Conservation (phyloP, 2,329 filamentous ascomycete genomes). For the Pseudogymnoascus destructans region DNA sequence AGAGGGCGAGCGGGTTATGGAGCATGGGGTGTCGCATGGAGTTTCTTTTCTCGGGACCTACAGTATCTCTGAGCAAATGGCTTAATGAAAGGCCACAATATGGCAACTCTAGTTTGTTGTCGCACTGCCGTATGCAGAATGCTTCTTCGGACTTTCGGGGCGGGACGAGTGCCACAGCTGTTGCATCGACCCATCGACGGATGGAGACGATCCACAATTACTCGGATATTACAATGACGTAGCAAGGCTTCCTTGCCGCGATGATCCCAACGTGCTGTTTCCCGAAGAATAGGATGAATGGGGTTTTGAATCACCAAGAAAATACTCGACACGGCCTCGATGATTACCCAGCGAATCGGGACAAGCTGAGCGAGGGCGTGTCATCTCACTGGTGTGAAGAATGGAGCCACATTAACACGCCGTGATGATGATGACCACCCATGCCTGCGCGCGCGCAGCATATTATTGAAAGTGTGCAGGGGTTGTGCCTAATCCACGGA, state of each 20-base stretch:
- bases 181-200: neutral
- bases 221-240: conserved; percentile 6
- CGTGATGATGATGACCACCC: neutral
- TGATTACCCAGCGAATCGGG: conserved; percentile 2
- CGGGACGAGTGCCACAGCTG: neutral
- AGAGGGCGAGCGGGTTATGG: neutral
- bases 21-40: no score
- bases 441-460: neutral
- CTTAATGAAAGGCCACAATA: neutral
- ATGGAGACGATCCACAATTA: neutral
- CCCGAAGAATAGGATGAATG: neutral
- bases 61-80: neutral
- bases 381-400: neutral
- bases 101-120: neutral
- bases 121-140: neutral
- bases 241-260: neutral
- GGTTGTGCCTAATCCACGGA: neutral
- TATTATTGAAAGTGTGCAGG: conserved; percentile 6
- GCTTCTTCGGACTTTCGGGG: neutral
- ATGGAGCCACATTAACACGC: neutral
- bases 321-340: neutral
- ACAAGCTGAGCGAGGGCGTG: neutral
- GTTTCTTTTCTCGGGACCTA: neutral
- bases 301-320: neutral
- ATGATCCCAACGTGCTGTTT: neutral